Percentiles rank a stretch among this genome's conserved stretches.
phyloP scores from a whole-genome alignment of 257 asterid species.

The Datura wrightii region DNA sequence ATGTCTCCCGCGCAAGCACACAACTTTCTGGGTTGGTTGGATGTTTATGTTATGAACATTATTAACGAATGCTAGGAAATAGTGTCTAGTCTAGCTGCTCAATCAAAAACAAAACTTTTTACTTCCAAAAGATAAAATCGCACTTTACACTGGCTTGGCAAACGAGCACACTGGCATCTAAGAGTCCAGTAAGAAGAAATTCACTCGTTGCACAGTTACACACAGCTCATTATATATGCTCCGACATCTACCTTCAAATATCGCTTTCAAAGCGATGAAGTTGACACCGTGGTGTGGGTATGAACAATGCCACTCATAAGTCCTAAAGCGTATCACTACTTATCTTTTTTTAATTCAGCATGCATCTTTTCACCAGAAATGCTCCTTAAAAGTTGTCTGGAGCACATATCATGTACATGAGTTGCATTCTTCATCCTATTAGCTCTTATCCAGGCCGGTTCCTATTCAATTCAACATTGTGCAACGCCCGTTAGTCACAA shows the following conservation, averaged over 20 bases:
- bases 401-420: conserved; percentile 79
- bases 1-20: background rate
- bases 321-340: background rate
- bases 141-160: background rate
- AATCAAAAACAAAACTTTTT: background rate
- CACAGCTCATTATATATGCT: conserved; percentile 6
- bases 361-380: conserved; percentile 61
- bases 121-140: background rate
- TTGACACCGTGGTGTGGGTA: background rate
- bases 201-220: background rate
- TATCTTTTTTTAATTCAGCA: conserved; percentile 51
- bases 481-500: background rate
- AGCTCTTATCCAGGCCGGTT: conserved; percentile 92
- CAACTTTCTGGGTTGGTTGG: no score
- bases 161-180: conserved; percentile 8
- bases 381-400: conserved; percentile 75
- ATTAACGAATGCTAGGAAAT: background rate
- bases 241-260: background rate
- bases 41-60: background rate
- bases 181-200: background rate
- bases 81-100: background rate
- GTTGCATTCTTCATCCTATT: conserved; percentile 75
- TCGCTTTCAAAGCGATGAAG: background rate
- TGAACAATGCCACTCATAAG: background rate
- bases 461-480: conserved; percentile 46